Evolutionary conservation across 2,329 filamentous ascomycete species (phyloP), one percentile per base, ranked within the genome.

Genomic region (Fusarium piperis): DNA sequence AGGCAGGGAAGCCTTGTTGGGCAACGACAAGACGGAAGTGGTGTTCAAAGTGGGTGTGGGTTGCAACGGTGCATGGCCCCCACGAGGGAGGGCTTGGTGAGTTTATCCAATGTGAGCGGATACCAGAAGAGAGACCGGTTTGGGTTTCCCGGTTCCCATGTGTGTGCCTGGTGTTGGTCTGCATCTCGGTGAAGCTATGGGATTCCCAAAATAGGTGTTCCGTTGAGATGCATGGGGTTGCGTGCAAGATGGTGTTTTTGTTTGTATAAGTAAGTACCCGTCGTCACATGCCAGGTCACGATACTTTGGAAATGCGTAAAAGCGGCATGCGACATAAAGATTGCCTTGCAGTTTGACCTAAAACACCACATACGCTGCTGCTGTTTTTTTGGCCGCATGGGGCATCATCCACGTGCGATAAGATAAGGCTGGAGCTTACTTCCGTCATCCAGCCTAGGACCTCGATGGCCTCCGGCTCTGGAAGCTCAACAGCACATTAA

Each of bases 361-460:
- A 53, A 46, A n/a, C 41, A 46, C 15, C 41, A 46, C 3, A 46
- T 16, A 44, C 13, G 16, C 16, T 51, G 46, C 6, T 32, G 16
- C n/a, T 18, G 11, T 30, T 51, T 30, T 51, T 51, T 30, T 51
- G 46, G 6, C 33, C 20, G 52, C 52, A 56, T 56, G 20, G 33
- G 38, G 58, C 32, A 30, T 30, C 28, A 71, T 32, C 70, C 77
- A 78, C 77, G 75, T 79, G 77, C 70, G 77, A 79, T 79, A 78
- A 79, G 77, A 79, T 79, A 79, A 77, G 72, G 35, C 44, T 53
- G 41, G 51, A 65, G 62, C 59, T 71, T 62, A 61, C 68, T 62
- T 70, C 71, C 73, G 67, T 76, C 74, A 76, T 74, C 20, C 41
- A 26, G 41, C 73, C 64, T 64, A 60, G 55, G 53, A 68, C 62